Base-by-base conservation (phyloP, 2,329 filamentous ascomycete genomes). In the Paecilomyces fulvus region DNA sequence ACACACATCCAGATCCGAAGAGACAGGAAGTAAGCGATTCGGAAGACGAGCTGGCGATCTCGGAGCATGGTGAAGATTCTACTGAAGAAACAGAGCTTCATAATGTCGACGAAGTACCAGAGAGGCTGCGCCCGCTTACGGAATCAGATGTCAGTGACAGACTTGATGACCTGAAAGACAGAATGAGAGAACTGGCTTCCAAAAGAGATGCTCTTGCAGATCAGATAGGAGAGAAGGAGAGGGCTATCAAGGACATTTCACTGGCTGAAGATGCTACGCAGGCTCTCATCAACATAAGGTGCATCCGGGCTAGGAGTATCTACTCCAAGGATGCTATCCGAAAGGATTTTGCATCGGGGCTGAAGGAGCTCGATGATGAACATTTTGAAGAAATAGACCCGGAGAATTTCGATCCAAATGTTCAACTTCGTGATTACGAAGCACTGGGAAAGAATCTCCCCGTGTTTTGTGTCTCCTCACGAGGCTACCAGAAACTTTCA, bases 381-480 rank as follows among this genome's bases (percentile, higher is more conserved):
- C n/a, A 43, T 2, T 9, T 20, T 1, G 37, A 43, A 17, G 37
- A 17, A 20, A 8, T 43, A 3, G 37, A 43, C n/a, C 37, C 37
- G 5, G 37, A 43, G 5, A 43, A 43, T 17, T 43, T 43, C 17
- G 37, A 43, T 17, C 37, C 37, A 0, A 76, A 80, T 1, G 64
- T 77, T n/a, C 79, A 84, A 6, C 49, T 74, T 2, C 76, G 82
- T 9, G 78, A 87, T 61, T 87, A 87, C 54, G 76, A 81, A 0
- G 68, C 81, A 49, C 76, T 86, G 7, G 83, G 81, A 0, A 67
- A 67, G 8, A 75, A 73, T 0, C 72, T 88, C 0, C 80, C 83
- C 0, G 83, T 88, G 1, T 88, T 86, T 63, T 87, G 84, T 59
- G 81, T 87, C 14, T 84, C 81, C 56, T 82, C 80, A 51, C 73